phyloP scores from a whole-genome alignment of 371 early-diverging fungal genomes.

The Mortierella sp. region DNA sequence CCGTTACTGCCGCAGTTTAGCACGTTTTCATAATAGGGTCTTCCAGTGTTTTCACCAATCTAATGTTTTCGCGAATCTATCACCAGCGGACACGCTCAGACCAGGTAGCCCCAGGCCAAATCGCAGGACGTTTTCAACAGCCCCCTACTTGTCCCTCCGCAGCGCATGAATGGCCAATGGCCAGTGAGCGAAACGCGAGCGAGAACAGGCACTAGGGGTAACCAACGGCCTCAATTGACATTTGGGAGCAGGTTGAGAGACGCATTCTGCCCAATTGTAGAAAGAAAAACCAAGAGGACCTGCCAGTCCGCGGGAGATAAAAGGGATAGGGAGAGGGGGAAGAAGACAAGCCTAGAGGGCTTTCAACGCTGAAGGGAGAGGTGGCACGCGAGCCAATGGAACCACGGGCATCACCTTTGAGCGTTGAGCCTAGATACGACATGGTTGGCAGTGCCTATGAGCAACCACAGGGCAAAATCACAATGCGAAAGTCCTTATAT shows the following conservation, averaged over 20 bases:
- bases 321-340: background rate
- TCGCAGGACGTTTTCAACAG: background rate
- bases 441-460: background rate
- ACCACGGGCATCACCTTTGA: slow-evolving; percentile 13
- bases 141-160: background rate
- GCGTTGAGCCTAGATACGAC: background rate
- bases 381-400: slow-evolving; percentile 15
- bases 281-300: too few relatives aligned
- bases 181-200: background rate
- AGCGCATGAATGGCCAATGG: background rate
- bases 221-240: background rate
- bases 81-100: background rate
- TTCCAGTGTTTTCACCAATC: background rate
- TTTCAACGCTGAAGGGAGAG: background rate
- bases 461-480: background rate
- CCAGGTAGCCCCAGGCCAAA: background rate
- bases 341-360: background rate
- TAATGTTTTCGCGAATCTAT: background rate
- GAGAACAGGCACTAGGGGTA: background rate
- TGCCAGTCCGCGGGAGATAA: too few relatives aligned
- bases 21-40: background rate
- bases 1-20: background rate
- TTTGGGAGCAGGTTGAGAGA: too few relatives aligned
- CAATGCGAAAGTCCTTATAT: too few relatives aligned
- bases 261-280: too few relatives aligned